These are phyloP conservation scores for Daldinia sp. DNA, from an alignment of 2,329 filamentous ascomycete genomes.

Conservation along the genomic window DNA sequence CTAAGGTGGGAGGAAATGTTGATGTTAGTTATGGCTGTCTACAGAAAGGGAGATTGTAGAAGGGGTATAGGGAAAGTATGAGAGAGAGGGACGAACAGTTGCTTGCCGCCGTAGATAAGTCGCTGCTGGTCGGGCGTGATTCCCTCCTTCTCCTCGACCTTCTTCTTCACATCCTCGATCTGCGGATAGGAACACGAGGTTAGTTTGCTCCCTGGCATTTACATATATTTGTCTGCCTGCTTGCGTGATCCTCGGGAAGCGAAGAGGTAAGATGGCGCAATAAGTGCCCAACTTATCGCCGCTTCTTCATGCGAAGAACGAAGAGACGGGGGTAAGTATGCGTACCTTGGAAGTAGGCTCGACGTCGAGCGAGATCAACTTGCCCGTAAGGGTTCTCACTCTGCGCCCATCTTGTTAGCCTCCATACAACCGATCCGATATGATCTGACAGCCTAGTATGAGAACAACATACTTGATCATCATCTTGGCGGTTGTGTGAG, in stretches of 20 bases:
- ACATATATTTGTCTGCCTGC: background rate
- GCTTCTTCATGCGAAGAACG: background rate
- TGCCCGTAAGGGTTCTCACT: slow-evolving; percentile 96
- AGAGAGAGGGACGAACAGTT: slow-evolving; percentile 75
- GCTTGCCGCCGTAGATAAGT: slow-evolving; percentile 96
- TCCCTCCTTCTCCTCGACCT: slow-evolving; percentile 98
- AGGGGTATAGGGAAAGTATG: too few species aligned
- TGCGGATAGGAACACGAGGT: slow-evolving; percentile 53
- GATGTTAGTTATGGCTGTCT: background rate
- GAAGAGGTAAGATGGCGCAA: slow-evolving; percentile 12
- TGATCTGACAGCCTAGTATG: slow-evolving; percentile 13
- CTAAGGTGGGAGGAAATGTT: slow-evolving; percentile 59
- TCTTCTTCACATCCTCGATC: slow-evolving; percentile 98
- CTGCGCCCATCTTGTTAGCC: slow-evolving; percentile 60
- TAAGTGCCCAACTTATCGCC: background rate
- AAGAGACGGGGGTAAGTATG: slow-evolving; percentile 3
- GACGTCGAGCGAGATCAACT: slow-evolving; percentile 99
- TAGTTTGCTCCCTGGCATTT: background rate
- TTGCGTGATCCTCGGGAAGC: background rate
- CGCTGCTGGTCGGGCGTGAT: slow-evolving; percentile 97
- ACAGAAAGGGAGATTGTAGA: too few species aligned
- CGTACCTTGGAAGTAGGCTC: slow-evolving; percentile 90
- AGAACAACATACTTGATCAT: slow-evolving; percentile 48
- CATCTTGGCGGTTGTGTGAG: slow-evolving; percentile 43
- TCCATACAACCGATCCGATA: slow-evolving; percentile 1